Conservation (phyloP, 805 yeast species). For the Barnettozyma wickerhamii region DNA sequence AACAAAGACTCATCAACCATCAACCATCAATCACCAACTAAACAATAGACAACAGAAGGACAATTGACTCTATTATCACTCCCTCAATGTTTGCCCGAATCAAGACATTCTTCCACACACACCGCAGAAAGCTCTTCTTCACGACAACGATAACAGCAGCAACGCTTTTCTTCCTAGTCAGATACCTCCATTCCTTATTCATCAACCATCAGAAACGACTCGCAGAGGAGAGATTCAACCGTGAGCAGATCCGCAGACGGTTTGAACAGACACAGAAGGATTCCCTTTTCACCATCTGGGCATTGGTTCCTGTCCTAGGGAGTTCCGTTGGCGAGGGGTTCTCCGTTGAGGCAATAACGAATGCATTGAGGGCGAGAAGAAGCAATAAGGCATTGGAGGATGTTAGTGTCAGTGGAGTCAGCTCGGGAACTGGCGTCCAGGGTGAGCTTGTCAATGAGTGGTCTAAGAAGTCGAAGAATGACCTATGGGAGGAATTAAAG, state of each 20-base stretch:
- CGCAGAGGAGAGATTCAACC: slow-evolving; percentile 53
- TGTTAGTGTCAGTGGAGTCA: slow-evolving; percentile 6
- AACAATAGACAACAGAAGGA: too few relatives aligned
- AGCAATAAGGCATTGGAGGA: slow-evolving; percentile 23
- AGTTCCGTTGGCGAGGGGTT: slow-evolving; percentile 56
- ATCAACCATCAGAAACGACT: slow-evolving; percentile 46
- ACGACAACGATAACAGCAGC: slow-evolving; percentile 27
- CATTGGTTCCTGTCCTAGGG: slow-evolving; percentile 72
- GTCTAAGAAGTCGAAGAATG: slow-evolving; percentile 43
- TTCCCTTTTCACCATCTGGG: slow-evolving; percentile 77
- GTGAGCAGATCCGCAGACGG: slow-evolving; percentile 70
- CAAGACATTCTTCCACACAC: slow-evolving; percentile 35
- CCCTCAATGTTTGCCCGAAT: slow-evolving; percentile 19
- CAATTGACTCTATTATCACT: neutral
- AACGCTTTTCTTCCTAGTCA: slow-evolving; percentile 38
- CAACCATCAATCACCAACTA: too few relatives aligned
- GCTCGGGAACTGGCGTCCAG: neutral
- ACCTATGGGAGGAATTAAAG: slow-evolving; percentile 84
- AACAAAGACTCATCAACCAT: too few relatives aligned
- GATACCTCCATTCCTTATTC: slow-evolving; percentile 41
- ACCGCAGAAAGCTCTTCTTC: slow-evolving; percentile 36
- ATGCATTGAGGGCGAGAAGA: slow-evolving; percentile 61
- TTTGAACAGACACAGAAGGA: slow-evolving; percentile 92
- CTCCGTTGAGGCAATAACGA: slow-evolving; percentile 71
- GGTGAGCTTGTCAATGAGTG: neutral